These are phyloP conservation scores for Mycena filopes DNA, from an alignment of 768 basidiomycete genomes.

Conservation along the genomic window DNA sequence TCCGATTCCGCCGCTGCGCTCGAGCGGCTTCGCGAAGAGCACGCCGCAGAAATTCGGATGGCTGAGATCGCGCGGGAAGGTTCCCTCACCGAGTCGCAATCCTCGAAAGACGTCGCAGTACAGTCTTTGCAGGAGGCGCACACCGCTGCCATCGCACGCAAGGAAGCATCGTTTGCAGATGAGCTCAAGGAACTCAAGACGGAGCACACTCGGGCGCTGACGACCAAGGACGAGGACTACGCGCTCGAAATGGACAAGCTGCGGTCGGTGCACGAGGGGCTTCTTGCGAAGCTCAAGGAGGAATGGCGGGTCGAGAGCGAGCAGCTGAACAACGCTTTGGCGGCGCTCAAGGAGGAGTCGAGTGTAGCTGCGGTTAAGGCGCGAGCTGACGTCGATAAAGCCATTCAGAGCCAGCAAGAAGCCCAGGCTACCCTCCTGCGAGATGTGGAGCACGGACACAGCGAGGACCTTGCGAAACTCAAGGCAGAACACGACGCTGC, in stretches of 20 bases:
- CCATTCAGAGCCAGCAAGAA: constrained; percentile 59
- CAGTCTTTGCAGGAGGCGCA: constrained; percentile 80
- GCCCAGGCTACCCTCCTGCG: constrained; percentile 65
- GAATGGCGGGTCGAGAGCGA: constrained; percentile 65
- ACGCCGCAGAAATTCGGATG: constrained; percentile 77
- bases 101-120: constrained; percentile 69
- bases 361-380: constrained; percentile 48
- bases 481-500: constrained; percentile 58
- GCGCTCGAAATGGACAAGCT: constrained; percentile 67
- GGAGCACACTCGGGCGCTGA: constrained; percentile 66
- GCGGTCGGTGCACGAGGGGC: constrained; percentile 67
- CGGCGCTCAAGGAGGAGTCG: constrained; percentile 57
- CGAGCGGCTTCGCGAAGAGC: constrained; percentile 81
- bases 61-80: constrained; percentile 81
- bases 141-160: constrained; percentile 68
- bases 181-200: constrained; percentile 74
- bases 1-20: constrained; percentile 69
- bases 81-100: constrained; percentile 78
- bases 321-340: constrained; percentile 54
- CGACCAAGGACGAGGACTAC: constrained; percentile 71
- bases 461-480: constrained; percentile 62
- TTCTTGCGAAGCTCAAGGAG: constrained; percentile 61
- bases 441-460: constrained; percentile 66
- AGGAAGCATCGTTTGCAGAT: constrained; percentile 71
- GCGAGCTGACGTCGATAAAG: constrained; percentile 60